Percentiles rank a stretch among this genome's conserved stretches.
Evolutionary conservation across 768 basidiomycete species (phyloP).

Genomic region (Amanita brunnescens): DNA sequence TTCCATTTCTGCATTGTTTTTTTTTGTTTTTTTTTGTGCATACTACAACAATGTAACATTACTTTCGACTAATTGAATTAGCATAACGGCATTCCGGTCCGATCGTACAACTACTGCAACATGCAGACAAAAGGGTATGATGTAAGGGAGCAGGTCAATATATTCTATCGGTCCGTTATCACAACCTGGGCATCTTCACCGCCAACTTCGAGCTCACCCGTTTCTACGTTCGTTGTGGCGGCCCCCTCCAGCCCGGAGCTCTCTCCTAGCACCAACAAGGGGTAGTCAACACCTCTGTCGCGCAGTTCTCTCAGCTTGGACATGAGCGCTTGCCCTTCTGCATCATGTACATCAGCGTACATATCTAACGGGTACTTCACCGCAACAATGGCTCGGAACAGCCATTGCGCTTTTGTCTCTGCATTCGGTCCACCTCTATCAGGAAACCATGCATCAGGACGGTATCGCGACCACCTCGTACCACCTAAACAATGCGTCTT

Average conservation of each 20-base stretch:
- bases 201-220: background rate
- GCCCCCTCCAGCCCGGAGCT: background rate
- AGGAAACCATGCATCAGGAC: constrained; percentile 3
- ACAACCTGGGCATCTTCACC: no score
- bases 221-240: background rate
- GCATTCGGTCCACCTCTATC: constrained; percentile 2
- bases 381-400: constrained; percentile 2
- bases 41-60: no score
- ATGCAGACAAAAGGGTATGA: no score
- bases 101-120: no score
- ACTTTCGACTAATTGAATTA: no score
- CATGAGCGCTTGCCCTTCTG: background rate
- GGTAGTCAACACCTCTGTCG: background rate
- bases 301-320: background rate
- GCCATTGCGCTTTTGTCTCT: constrained; percentile 1
- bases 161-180: no score
- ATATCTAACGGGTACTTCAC: constrained; percentile 1
- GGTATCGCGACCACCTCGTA: constrained; percentile 2
- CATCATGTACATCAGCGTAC: background rate
- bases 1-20: background rate
- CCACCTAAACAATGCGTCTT: no score
- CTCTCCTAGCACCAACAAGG: constrained; percentile 1
- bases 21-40: background rate
- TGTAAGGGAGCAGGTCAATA: no score
- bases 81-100: no score